Evolutionary conservation across 2,329 filamentous ascomycete species (phyloP).

Genomic region (Apiospora arundinis): DNA sequence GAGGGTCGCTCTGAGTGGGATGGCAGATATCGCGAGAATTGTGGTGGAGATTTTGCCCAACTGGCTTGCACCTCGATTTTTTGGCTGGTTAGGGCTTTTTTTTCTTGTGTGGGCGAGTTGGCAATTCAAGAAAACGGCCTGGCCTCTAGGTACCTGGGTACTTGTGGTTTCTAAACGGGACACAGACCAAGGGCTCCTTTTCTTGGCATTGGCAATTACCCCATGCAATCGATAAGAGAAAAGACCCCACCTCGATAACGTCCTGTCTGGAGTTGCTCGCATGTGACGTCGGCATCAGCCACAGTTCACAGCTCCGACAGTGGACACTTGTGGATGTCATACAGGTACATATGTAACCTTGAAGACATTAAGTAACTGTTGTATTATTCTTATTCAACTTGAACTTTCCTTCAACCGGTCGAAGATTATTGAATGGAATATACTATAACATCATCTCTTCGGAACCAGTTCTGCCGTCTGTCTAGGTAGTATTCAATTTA

Average conservation of each 20-base stretch:
- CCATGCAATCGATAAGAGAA: slow-evolving; percentile 29
- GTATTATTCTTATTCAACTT: too few relatives aligned
- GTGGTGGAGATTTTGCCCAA: slow-evolving; percentile 22
- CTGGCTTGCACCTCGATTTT: slow-evolving; percentile 22
- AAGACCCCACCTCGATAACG: background rate
- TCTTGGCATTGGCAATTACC: slow-evolving; percentile 11
- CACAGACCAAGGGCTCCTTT: slow-evolving; percentile 18
- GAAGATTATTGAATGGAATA: too few relatives aligned
- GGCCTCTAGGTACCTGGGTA: background rate
- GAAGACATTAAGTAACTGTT: too few relatives aligned
- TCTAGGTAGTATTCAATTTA: too few relatives aligned
- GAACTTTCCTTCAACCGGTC: too few relatives aligned
- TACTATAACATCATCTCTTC: too few relatives aligned
- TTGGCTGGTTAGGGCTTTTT: slow-evolving; percentile 20
- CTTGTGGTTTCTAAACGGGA: background rate
- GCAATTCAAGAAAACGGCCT: background rate
- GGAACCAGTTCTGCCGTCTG: too few relatives aligned
- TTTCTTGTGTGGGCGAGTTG: slow-evolving; percentile 19
- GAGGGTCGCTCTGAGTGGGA: slow-evolving; percentile 18
- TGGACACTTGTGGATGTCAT: background rate
- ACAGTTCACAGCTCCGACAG: slow-evolving; percentile 26
- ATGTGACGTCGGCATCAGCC: slow-evolving; percentile 32
- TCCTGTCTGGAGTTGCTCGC: background rate
- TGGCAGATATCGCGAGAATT: slow-evolving; percentile 26
- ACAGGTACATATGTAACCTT: too few relatives aligned